Evolutionary conservation across 345 rosid genomes (phyloP), one percentile per base, ranked within the genome.

Genomic region (Salix purpurea): DNA sequence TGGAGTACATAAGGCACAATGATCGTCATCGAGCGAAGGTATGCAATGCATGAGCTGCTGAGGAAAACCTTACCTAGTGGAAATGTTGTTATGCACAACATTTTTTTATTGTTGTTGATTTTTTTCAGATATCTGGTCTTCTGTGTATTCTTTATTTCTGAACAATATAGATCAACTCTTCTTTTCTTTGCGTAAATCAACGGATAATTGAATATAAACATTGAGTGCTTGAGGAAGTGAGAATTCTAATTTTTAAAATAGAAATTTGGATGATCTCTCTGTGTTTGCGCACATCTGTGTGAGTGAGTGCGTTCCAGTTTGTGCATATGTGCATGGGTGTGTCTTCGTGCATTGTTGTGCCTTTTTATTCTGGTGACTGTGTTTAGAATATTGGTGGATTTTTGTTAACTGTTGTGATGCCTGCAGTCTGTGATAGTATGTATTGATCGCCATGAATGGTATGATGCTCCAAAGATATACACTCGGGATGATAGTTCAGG

Each of bases 1-100:
- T 96, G 76, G 98, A 93, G 78, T 96, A 93, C 83, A 80, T 93
- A 81, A 90, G 89, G 80, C 84, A 91, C 85, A 78, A 36, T 46
- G 97, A 96, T 86, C 98, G 98, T 74, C 97, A 96, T 87, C 90
- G 96, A 73, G 86, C 89, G 82, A 96, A 96, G 99, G 99, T 96
- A 80, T 34, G 52, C 60, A 18, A 48, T 48, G 18, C 52, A 48
- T 48, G 52, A 48, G 18, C 19, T 15, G 18, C 52, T 48, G 52
- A 13, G 19, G 52, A 48, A 23, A 66, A n/a, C 40, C 4, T 61
- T n/a, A 60, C 24, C 48, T 73, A 24, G 69, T 18, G 12, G 23
- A 61, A 24, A 23, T 42, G 11, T 26, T 62, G 12, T 19, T 23
- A 72, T 11, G 19, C 19, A 28, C 60, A 3, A 1, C 16, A 48